These are phyloP conservation scores for Aspergillus nidulans DNA, from an alignment of 495 filamentous ascomycete species.

Conservation along the genomic window DNA sequence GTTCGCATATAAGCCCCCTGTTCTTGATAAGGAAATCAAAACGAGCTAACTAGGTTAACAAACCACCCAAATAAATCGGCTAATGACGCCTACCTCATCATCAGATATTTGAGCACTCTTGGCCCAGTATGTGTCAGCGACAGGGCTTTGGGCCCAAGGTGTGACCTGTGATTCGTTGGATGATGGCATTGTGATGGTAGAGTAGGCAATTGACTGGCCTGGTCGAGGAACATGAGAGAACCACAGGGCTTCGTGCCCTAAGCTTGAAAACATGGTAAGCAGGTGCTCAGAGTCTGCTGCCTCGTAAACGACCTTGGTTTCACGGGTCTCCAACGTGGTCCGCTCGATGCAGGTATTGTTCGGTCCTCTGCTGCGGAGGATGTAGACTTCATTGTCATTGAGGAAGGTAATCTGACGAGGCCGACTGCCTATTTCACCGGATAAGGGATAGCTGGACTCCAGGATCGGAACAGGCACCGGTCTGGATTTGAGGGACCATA, in stretches of 20 bases:
- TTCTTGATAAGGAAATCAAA: constrained; percentile 56
- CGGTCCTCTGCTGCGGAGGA: constrained; percentile 33
- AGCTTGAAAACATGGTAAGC: constrained; percentile 34
- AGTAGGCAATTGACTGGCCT: constrained; percentile 28
- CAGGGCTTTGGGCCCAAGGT: constrained; percentile 31
- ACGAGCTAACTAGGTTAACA: constrained; percentile 30
- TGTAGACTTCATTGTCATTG: constrained; percentile 41
- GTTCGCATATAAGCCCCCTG: constrained; percentile 76
- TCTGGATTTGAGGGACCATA: constrained; percentile 55
- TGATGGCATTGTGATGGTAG: constrained; percentile 19
- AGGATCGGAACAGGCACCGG: constrained; percentile 41
- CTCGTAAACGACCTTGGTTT: constrained; percentile 28
- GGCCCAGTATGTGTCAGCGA: constrained; percentile 40
- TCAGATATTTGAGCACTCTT: constrained; percentile 35
- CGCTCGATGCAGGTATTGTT: constrained; percentile 33
- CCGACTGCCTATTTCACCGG: constrained; percentile 29
- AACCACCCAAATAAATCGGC: not conserved
- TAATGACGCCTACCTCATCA: constrained; percentile 28
- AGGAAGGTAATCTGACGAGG: constrained; percentile 43
- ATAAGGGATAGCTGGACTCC: constrained; percentile 42
- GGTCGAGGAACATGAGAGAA: constrained; percentile 31
- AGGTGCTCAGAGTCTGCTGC: constrained; percentile 34
- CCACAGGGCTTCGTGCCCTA: constrained; percentile 40
- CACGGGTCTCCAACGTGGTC: constrained; percentile 36
- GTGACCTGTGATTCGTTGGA: constrained; percentile 16